Evolutionary conservation across 108 stramenopile species (phyloP).

Genomic region (Mediolabrus comicus): DNA sequence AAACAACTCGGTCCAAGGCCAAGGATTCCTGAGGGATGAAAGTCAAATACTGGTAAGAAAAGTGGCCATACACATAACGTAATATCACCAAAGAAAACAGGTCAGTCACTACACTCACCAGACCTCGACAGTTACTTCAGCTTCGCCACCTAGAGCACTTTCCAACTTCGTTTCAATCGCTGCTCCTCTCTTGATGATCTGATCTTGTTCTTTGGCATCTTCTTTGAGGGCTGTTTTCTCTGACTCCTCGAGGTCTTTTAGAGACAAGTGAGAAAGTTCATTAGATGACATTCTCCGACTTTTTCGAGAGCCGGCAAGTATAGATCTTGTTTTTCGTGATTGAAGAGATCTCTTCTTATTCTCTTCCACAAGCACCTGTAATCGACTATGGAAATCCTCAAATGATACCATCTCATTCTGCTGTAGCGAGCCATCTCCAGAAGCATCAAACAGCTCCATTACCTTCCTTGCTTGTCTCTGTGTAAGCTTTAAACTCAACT

Average conservation of each 20-base stretch:
- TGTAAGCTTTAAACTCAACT: background rate
- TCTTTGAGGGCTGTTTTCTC: background rate
- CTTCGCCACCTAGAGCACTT: background rate
- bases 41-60: background rate
- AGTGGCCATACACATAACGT: too few species aligned
- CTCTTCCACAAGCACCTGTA: background rate
- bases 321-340: too few species aligned
- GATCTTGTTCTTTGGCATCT: background rate
- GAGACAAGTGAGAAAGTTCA: background rate
- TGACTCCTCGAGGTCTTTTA: background rate
- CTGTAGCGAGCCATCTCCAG: background rate
- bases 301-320: too few species aligned
- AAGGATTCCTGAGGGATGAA: background rate
- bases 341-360: too few species aligned
- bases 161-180: background rate
- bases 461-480: background rate
- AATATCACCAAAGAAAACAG: too few species aligned
- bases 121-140: background rate
- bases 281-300: background rate
- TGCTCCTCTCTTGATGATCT: background rate
- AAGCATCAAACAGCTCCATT: background rate
- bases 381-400: background rate
- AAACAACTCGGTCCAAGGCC: conserved; percentile 5
- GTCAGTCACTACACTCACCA: background rate
- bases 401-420: background rate